Conservation (phyloP, 139 green algal species). For the Eudorina sp. region DNA sequence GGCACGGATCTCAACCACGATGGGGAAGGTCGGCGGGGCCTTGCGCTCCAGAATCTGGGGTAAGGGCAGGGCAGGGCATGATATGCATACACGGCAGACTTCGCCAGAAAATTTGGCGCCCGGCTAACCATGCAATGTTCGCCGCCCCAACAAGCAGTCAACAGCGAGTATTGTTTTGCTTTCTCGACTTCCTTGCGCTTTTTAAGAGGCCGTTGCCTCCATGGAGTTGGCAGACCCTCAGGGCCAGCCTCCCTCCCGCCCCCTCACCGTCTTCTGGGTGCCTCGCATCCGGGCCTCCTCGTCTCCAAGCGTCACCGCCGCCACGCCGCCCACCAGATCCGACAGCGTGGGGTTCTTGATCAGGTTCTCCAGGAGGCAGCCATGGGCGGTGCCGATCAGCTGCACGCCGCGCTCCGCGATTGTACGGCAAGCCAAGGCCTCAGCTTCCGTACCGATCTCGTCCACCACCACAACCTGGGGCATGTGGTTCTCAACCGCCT, state of each 20-base stretch:
- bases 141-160: too few relatives aligned
- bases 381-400: conserved; percentile 96
- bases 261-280: conserved; percentile 90
- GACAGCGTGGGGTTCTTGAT: conserved; percentile 85
- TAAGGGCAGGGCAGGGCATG: background rate
- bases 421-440: conserved; percentile 96
- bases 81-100: too few relatives aligned
- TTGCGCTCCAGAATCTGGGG: conserved; percentile 84
- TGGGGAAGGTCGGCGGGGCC: conserved; percentile 93
- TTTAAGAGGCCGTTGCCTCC: too few relatives aligned
- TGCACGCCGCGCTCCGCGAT: conserved; percentile 96
- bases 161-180: too few relatives aligned
- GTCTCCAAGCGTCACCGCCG: conserved; percentile 77
- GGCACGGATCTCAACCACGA: conserved; percentile 96
- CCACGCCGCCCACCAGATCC: conserved; percentile 67
- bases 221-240: too few relatives aligned
- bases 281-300: conserved; percentile 89
- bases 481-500: conserved; percentile 99
- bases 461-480: conserved; percentile 95
- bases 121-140: too few relatives aligned
- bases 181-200: too few relatives aligned
- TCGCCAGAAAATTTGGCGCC: too few relatives aligned
- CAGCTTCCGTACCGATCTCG: conserved; percentile 96
- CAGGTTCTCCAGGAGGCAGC: conserved; percentile 96
- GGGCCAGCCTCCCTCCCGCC: background rate